A percentile compares a stretch with the other conserved stretches of the same genome.
Evolutionary conservation across 164 flowering plant genomes (phyloP).

Genomic region (Magnolia changhungtana): DNA sequence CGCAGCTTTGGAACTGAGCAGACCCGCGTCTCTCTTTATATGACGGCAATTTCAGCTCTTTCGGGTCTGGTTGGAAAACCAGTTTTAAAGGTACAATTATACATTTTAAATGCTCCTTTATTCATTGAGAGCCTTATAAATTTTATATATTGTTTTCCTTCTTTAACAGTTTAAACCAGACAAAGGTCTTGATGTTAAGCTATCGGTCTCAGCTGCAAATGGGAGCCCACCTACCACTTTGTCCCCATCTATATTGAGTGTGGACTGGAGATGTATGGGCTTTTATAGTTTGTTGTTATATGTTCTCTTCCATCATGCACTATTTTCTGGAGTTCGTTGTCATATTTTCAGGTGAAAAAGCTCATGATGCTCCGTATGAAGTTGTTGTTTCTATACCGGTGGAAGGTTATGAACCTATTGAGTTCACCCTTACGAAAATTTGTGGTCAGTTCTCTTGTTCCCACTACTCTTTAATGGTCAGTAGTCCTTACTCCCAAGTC

Average conservation of each 20-base stretch:
- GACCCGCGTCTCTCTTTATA: slow-evolving; percentile 63
- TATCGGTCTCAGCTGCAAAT: slow-evolving; percentile 69
- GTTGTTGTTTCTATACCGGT: slow-evolving; percentile 78
- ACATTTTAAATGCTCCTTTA: neutral
- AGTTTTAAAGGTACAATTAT: slow-evolving; percentile 46
- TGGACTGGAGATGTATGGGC: slow-evolving; percentile 82
- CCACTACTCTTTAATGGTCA: neutral
- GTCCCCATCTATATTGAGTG: slow-evolving; percentile 60
- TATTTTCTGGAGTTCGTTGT: slow-evolving; percentile 16
- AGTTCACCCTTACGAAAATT: slow-evolving; percentile 72
- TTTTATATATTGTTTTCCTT: neutral
- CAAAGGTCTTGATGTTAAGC: slow-evolving; percentile 54
- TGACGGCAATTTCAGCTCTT: slow-evolving; percentile 81
- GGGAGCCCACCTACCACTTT: slow-evolving; percentile 83
- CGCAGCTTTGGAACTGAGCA: slow-evolving; percentile 87
- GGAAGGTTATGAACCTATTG: slow-evolving; percentile 70
- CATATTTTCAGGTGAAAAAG: slow-evolving; percentile 55
- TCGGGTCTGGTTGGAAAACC: slow-evolving; percentile 73
- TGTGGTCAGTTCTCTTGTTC: slow-evolving; percentile 58
- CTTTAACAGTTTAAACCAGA: slow-evolving; percentile 60
- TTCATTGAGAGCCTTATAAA: slow-evolving; percentile 3
- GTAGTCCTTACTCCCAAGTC: neutral
- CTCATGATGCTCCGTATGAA: slow-evolving; percentile 61
- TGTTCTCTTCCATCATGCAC: slow-evolving; percentile 1
- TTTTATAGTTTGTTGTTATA: neutral